These are phyloP conservation scores for Cucumis sativus DNA, from an alignment of 306 rosid species.

Conservation along the genomic window DNA sequence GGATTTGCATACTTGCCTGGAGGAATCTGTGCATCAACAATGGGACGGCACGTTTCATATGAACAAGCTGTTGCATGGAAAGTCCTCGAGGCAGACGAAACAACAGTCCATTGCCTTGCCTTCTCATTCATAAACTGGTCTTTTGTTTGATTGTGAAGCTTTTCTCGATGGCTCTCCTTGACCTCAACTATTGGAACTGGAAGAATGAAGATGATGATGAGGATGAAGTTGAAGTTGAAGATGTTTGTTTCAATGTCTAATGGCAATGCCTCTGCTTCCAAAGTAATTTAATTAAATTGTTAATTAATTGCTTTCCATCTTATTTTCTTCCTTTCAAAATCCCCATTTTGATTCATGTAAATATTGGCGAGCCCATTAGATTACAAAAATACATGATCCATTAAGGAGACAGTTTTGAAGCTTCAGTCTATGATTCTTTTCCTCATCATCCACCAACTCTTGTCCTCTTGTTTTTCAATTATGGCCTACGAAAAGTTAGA, in stretches of 20 bases:
- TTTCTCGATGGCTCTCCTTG: slow-evolving; percentile 1
- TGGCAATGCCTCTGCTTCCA: slow-evolving; percentile 11
- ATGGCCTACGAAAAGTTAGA: not conserved
- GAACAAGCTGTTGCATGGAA: slow-evolving; percentile 97
- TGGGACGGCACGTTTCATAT: slow-evolving; percentile 76
- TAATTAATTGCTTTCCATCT: not conserved
- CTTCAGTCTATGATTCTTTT: not conserved
- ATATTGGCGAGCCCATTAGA: not conserved
- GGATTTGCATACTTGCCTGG: slow-evolving; percentile 76
- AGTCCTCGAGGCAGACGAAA: slow-evolving; percentile 66
- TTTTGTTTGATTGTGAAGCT: slow-evolving; percentile 50
- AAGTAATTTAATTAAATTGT: slow-evolving; percentile 10
- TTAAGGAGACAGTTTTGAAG: slow-evolving; percentile 9
- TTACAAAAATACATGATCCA: not conserved
- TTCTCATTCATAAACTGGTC: slow-evolving; percentile 94
- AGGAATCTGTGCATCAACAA: slow-evolving; percentile 86
- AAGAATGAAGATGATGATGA: not conserved
- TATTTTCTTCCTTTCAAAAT: not conserved
- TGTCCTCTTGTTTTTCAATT: not conserved
- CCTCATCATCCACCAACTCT: not conserved
- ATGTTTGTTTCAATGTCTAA: not conserved
- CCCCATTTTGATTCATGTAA: slow-evolving; percentile 4
- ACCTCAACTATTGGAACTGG: not conserved
- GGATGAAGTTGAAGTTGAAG: not conserved
- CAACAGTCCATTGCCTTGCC: slow-evolving; percentile 71